These are phyloP conservation scores for Wickerhamomyces bovis DNA, from an alignment of 805 yeast genomes.

Conservation along the genomic window DNA sequence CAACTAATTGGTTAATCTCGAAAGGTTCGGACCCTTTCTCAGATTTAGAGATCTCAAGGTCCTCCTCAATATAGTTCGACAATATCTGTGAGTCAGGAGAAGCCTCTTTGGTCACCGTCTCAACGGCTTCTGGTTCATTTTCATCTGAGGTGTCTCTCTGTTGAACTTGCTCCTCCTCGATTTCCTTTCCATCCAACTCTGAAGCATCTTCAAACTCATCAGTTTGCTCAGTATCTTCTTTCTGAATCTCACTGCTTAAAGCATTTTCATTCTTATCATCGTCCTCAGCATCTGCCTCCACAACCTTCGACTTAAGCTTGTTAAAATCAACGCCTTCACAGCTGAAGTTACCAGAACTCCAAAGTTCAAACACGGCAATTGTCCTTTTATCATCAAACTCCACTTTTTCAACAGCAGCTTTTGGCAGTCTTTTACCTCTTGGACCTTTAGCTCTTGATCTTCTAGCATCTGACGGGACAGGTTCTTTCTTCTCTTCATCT, in stretches of 20 bases:
- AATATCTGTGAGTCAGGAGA: no score
- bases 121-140: neutral
- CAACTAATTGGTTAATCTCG: neutral
- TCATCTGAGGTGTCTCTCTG: neutral
- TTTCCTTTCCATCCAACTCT: neutral
- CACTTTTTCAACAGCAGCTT: slow-evolving; percentile 33
- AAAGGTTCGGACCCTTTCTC: neutral
- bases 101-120: no score
- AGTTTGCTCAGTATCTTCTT: neutral
- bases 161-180: neutral
- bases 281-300: neutral
- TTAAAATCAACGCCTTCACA: slow-evolving; percentile 4
- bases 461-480: slow-evolving; percentile 30
- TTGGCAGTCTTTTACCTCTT: slow-evolving; percentile 64
- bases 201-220: neutral
- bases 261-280: neutral
- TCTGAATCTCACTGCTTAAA: neutral
- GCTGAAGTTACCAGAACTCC: slow-evolving; percentile 15
- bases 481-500: slow-evolving; percentile 4
- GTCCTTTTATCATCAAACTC: slow-evolving; percentile 20
- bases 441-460: slow-evolving; percentile 66
- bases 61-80: neutral
- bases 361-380: slow-evolving; percentile 15
- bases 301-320: neutral
- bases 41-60: neutral